These are phyloP conservation scores for Articulospora tetracladia DNA, from an alignment of 495 filamentous ascomycete species.

Conservation along the genomic window DNA sequence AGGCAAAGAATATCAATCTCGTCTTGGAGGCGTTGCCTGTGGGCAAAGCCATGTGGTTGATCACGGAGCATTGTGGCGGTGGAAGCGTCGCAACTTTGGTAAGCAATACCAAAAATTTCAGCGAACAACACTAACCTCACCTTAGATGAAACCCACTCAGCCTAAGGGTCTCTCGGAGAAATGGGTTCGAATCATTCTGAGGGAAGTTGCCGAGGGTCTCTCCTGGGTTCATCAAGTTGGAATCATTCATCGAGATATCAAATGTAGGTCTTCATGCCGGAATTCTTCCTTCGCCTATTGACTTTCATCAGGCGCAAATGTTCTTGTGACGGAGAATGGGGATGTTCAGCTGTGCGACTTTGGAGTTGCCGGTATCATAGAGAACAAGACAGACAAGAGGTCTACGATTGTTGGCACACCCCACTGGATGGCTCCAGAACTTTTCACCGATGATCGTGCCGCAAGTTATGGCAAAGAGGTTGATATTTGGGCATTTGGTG, in stretches of 20 bases:
- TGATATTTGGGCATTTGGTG: constrained; percentile 95
- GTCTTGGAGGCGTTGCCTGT: constrained; percentile 84
- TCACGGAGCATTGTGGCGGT: constrained; percentile 92
- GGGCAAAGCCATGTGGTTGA: constrained; percentile 87
- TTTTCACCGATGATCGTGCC: constrained; percentile 48
- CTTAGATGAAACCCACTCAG: constrained; percentile 50
- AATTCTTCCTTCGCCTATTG: constrained; percentile 2
- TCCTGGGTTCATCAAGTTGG: constrained; percentile 85
- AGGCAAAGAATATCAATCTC: constrained; percentile 86
- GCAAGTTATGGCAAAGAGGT: constrained; percentile 64
- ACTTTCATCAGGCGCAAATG: constrained; percentile 66
- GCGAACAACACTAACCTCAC: background rate
- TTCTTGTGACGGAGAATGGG: constrained; percentile 85
- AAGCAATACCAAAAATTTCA: constrained; percentile 16
- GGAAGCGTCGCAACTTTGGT: constrained; percentile 92
- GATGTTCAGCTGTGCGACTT: constrained; percentile 92
- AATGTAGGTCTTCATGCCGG: constrained; percentile 49
- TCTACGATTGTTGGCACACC: constrained; percentile 92
- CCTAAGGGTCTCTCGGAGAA: constrained; percentile 79
- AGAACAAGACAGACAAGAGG: constrained; percentile 78
- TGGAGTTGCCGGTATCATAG: constrained; percentile 84
- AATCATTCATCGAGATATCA: constrained; percentile 95
- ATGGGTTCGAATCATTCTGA: constrained; percentile 84
- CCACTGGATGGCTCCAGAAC: constrained; percentile 96
- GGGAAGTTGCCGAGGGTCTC: constrained; percentile 81